phyloP scores from a whole-genome alignment of 2,329 filamentous ascomycete species.

The Pseudocercospora eumusae region DNA sequence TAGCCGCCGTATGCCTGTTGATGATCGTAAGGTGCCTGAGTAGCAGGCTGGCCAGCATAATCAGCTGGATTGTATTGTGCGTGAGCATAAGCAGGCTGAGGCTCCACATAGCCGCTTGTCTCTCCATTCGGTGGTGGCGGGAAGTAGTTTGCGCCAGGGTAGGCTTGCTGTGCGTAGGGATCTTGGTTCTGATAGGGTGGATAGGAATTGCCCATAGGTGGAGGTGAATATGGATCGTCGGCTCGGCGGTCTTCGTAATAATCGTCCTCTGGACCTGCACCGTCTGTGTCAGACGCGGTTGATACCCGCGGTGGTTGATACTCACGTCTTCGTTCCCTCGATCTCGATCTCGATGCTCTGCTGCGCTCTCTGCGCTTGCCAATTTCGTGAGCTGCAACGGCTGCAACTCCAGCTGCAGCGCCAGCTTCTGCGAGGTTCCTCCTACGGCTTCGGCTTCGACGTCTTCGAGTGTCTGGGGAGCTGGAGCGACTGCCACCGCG shows the following conservation, averaged over 20 bases:
- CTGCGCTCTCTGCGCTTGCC: slow-evolving; percentile 59
- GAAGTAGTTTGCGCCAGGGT: slow-evolving; percentile 52
- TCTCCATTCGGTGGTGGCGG: slow-evolving; percentile 47
- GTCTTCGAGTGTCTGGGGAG: slow-evolving; percentile 42
- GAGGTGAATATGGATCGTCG: slow-evolving; percentile 38
- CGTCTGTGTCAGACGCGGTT: slow-evolving; percentile 8
- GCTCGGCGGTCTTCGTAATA: slow-evolving; percentile 28
- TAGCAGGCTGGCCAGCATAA: slow-evolving; percentile 40
- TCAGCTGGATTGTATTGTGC: slow-evolving; percentile 49
- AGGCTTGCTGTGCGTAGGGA: slow-evolving; percentile 35
- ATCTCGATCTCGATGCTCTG: slow-evolving; percentile 36
- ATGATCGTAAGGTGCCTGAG: slow-evolving; percentile 34
- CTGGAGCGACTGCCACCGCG: slow-evolving; percentile 46
- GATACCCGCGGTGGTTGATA: slow-evolving; percentile 8
- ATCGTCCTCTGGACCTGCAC: slow-evolving; percentile 21
- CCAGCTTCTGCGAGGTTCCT: slow-evolving; percentile 57
- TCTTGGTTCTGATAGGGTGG: slow-evolving; percentile 37
- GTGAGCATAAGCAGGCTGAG: slow-evolving; percentile 34
- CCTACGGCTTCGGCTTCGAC: slow-evolving; percentile 47
- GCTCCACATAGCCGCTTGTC: slow-evolving; percentile 38
- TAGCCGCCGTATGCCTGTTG: slow-evolving; percentile 37
- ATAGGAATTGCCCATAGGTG: slow-evolving; percentile 40
- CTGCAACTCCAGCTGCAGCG: slow-evolving; percentile 59
- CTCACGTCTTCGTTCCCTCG: slow-evolving; percentile 23
- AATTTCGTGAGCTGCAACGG: slow-evolving; percentile 59